phyloP scores from a whole-genome alignment of 2,329 filamentous ascomycete genomes.

The Nigrospora osmanthi region DNA sequence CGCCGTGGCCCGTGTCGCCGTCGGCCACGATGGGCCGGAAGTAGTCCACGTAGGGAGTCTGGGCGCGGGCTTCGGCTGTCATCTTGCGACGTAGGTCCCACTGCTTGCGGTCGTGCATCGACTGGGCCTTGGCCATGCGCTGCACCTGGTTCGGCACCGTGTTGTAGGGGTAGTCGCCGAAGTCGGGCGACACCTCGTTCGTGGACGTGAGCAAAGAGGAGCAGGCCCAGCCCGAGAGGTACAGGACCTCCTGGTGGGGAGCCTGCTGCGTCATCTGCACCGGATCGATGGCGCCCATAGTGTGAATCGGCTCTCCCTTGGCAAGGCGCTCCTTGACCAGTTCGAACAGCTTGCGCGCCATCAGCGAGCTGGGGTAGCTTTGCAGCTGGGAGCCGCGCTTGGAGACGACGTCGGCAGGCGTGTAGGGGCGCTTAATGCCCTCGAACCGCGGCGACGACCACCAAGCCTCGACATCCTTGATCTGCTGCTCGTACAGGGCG shows the following conservation, averaged over 20 bases:
- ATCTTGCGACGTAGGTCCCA: slow-evolving; percentile 81
- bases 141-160: slow-evolving; percentile 98
- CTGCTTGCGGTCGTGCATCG: slow-evolving; percentile 92
- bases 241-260: slow-evolving; percentile 89
- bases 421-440: slow-evolving; percentile 88
- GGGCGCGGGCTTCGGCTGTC: slow-evolving; percentile 61
- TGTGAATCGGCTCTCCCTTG: slow-evolving; percentile 84
- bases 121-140: slow-evolving; percentile 90
- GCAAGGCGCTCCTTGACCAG: slow-evolving; percentile 70
- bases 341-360: slow-evolving; percentile 92
- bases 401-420: slow-evolving; percentile 82
- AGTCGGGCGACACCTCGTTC: slow-evolving; percentile 95
- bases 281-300: slow-evolving; percentile 97
- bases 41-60: slow-evolving; percentile 83
- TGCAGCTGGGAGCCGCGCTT: slow-evolving; percentile 86
- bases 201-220: slow-evolving; percentile 87
- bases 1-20: slow-evolving; percentile 92
- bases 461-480: slow-evolving; percentile 82
- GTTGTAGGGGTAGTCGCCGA: slow-evolving; percentile 98
- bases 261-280: slow-evolving; percentile 99
- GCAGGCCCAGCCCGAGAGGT: slow-evolving; percentile 96
- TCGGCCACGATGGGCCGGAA: slow-evolving; percentile 92
- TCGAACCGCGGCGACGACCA: slow-evolving; percentile 79
- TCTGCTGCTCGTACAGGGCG: slow-evolving; percentile 72
- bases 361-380: slow-evolving; percentile 83